Evolutionary conservation across 164 flowering plant genomes (phyloP), one percentile per base, ranked within the genome.

Genomic region (Umbilicus rupestris): DNA sequence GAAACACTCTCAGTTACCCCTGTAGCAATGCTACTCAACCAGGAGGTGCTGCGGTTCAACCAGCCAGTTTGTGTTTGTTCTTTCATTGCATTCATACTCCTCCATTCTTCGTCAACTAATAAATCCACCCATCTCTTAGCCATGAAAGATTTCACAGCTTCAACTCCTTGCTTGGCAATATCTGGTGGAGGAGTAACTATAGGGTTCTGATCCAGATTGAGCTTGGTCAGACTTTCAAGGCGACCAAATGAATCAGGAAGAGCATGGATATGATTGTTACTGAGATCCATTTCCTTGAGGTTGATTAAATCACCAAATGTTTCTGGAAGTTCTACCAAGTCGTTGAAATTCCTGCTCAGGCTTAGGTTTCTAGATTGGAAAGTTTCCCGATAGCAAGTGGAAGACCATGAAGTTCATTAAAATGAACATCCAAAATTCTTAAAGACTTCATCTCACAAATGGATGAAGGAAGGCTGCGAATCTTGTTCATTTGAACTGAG

Each of bases 151-250:
- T 84, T 91, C 17, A 94, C 86, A 70, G 93, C 90, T 71, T 85
- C 90, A 69, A 83, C 89, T 29, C 99, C 99, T 68, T 77, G 59
- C 12, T 76, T 77, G 71, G 82, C 92, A 60, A 88, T 66, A 66
- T 85, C 92, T 68, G 49, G 7, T 0, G 99, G 97, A 16, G 99
- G 99, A 35, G 84, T 72, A 10, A 73, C 81, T 20, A 94, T 71
- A n/a, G 99, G 97, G 75, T 94, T 94, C 66, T 83, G 81, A 12
- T 89, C 97, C 77, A 94, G 44, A 70, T 91, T 91, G 58, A 94
- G 96, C 72, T 87, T 86, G 46, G 72, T 77, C 63, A 94, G 71
- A 29, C 78, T 89, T 62, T 81, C 84, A 29, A 94, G 87, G 63
- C 87, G 80, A 22, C 97, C 89, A 77, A 94, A 91, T 44, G 89